Conservation (phyloP, 75 land plant species). For the Chamaecyparis obtusa region DNA sequence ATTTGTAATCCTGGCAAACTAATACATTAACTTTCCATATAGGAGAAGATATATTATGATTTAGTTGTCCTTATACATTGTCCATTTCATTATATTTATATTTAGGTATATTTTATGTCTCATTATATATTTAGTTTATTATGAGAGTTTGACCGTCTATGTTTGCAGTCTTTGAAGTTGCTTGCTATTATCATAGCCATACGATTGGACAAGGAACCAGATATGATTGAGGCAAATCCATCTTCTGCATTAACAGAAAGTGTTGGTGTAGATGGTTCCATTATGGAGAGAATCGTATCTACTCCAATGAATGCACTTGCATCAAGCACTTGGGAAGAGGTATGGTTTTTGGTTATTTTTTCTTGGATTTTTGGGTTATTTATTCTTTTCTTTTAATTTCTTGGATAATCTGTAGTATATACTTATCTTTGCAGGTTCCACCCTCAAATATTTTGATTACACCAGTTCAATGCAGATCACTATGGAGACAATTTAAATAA, state of each 20-base stretch:
- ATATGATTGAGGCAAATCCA: slow-evolving; percentile 39
- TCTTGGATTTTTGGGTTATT: background rate
- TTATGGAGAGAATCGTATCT: slow-evolving; percentile 11
- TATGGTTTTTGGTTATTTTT: background rate
- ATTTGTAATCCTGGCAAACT: background rate
- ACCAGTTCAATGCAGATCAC: slow-evolving; percentile 50
- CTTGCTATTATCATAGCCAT: slow-evolving; percentile 51
- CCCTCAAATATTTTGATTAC: slow-evolving; percentile 41
- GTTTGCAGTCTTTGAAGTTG: slow-evolving; percentile 45
- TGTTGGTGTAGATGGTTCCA: slow-evolving; percentile 2
- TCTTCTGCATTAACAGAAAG: slow-evolving; percentile 32
- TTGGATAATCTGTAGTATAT: background rate
- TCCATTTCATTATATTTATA: background rate
- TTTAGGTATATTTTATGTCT: background rate
- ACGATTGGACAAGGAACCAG: slow-evolving; percentile 39
- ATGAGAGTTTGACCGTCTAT: slow-evolving; percentile 1
- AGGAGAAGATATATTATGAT: background rate
- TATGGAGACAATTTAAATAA: slow-evolving; percentile 72
- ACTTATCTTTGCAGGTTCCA: slow-evolving; percentile 19
- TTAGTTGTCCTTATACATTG: background rate
- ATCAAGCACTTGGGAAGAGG: slow-evolving; percentile 61
- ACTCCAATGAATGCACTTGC: slow-evolving; percentile 39
- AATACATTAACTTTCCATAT: background rate
- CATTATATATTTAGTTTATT: background rate
- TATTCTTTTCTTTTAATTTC: background rate